Evolutionary conservation across 2,329 filamentous ascomycete genomes (phyloP), one percentile per base, ranked within the genome.

Genomic region (Sporothrix humicola): DNA sequence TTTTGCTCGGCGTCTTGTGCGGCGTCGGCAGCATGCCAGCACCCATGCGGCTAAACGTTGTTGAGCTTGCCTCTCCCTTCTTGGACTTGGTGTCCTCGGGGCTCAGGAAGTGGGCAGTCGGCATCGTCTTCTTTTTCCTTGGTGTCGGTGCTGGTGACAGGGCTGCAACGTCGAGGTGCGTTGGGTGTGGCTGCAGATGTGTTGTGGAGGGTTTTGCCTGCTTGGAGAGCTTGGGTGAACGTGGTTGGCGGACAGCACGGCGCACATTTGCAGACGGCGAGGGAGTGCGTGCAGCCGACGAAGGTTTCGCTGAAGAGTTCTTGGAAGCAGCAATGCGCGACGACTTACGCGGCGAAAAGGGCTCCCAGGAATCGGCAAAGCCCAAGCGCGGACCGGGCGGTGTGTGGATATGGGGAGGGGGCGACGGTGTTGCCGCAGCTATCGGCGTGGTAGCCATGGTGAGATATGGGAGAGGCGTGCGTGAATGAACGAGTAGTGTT

Each of bases 21-120:
- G 93, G 93, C 2, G 93, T 95, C 17, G 91, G 92, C 63, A 95
- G 87, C 87, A 93, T 92, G 76, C 84, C 86, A 72, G 80, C 68
- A 17, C 76, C 74, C 71, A 74, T 77, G 72, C 82, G 81, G 65
- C 81, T 76, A 37, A 77, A 75, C 61, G 72, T 81, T 80, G 72
- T 81, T 80, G 61, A 74, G 75, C 44, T 63, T 74, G 77, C 76
- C 23, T 71, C 78, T 52, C 82, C 83, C 8, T 44, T 66, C 52
- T n/a, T n/a, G 17, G 86, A 83, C 73, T 81, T 81, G 73, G 84
- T 80, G 75, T 82, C 80, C 71, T 87, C 83, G 7, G 82, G 81
- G 31, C 84, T 83, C 76, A 88, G 79, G 26, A 81, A 81, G 72
- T 87, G 86, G 77, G 84, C 84, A 66, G 82, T 80, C 20, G 85